Evolutionary conservation across 2,329 filamentous ascomycete species (phyloP).

Genomic region (Drechslerella coelobrocha): DNA sequence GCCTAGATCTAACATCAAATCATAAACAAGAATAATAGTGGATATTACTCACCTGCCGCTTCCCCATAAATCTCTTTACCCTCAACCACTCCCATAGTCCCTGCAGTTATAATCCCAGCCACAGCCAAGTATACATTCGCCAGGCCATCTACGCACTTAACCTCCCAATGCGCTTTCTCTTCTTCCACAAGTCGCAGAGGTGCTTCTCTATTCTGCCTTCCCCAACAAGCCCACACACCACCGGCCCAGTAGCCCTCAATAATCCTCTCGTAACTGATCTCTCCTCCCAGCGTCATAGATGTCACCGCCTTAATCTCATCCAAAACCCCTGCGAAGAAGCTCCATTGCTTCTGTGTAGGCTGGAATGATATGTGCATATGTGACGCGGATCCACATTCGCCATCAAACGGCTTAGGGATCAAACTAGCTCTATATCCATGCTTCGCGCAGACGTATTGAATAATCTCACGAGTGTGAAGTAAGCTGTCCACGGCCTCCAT

Average conservation of each 20-base stretch:
- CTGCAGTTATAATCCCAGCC: slow-evolving; percentile 68
- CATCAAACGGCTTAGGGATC: slow-evolving; percentile 72
- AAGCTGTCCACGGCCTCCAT: slow-evolving; percentile 74
- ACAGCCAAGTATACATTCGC: slow-evolving; percentile 79
- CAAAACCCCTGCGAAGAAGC: slow-evolving; percentile 76
- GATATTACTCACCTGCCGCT: slow-evolving; percentile 61
- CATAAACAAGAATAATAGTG: background rate
- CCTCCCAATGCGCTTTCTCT: slow-evolving; percentile 72
- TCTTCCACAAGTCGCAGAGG: slow-evolving; percentile 71
- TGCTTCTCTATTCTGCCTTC: slow-evolving; percentile 78
- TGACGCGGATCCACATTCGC: slow-evolving; percentile 70
- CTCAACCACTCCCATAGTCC: slow-evolving; percentile 64
- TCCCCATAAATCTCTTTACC: slow-evolving; percentile 61
- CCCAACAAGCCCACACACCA: slow-evolving; percentile 81
- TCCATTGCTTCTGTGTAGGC: slow-evolving; percentile 59
- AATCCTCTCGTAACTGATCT: slow-evolving; percentile 72
- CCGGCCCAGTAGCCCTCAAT: slow-evolving; percentile 76
- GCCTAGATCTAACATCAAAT: background rate
- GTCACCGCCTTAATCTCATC: slow-evolving; percentile 70
- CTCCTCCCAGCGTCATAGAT: slow-evolving; percentile 72
- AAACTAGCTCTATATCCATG: slow-evolving; percentile 73
- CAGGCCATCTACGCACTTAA: slow-evolving; percentile 78
- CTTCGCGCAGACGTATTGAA: slow-evolving; percentile 69
- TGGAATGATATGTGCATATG: slow-evolving; percentile 66
- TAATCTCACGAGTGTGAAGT: slow-evolving; percentile 73